Conservation (phyloP, 179 eudicot species). For the Patellifolia procumbens region DNA sequence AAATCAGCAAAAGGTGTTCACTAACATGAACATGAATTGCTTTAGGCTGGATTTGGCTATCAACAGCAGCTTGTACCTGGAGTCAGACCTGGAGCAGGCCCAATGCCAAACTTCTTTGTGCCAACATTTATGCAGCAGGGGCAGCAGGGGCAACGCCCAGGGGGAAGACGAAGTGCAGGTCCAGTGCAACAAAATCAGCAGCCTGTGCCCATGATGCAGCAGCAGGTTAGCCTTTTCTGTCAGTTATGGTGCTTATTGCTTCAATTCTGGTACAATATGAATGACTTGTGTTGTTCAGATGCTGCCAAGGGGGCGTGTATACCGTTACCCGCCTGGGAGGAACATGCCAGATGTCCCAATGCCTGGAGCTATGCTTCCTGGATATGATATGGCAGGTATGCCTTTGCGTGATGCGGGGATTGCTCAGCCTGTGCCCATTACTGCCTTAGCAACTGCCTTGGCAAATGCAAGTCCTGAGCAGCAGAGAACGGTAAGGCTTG, state of each 20-base stretch:
- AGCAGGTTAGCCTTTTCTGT: slow-evolving; percentile 39
- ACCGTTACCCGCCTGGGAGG: slow-evolving; percentile 79
- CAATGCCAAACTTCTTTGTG: slow-evolving; percentile 72
- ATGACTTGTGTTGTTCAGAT: slow-evolving; percentile 42
- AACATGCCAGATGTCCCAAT: slow-evolving; percentile 57
- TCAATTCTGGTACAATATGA: background rate
- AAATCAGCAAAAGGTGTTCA: background rate
- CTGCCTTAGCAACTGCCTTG: slow-evolving; percentile 75
- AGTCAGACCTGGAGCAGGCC: slow-evolving; percentile 77
- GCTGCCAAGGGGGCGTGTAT: slow-evolving; percentile 75
- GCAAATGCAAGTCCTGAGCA: slow-evolving; percentile 83
- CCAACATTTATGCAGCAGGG: slow-evolving; percentile 80
- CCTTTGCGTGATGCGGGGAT: slow-evolving; percentile 57
- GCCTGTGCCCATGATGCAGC: slow-evolving; percentile 76
- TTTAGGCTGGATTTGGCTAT: slow-evolving; percentile 74
- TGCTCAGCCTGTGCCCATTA: slow-evolving; percentile 68
- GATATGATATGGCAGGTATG: slow-evolving; percentile 73
- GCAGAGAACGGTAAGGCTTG: slow-evolving; percentile 65
- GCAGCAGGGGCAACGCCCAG: slow-evolving; percentile 77
- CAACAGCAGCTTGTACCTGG: slow-evolving; percentile 95
- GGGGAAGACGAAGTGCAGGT: slow-evolving; percentile 69
- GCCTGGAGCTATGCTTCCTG: slow-evolving; percentile 73
- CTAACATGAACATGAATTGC: background rate
- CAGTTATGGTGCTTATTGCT: background rate
- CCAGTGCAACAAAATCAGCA: slow-evolving; percentile 74